Percentiles rank a stretch among this genome's conserved stretches.
These are phyloP conservation scores for Aspergillus egyptiacus DNA, from an alignment of 495 filamentous ascomycete genomes.

Conservation along the genomic window DNA sequence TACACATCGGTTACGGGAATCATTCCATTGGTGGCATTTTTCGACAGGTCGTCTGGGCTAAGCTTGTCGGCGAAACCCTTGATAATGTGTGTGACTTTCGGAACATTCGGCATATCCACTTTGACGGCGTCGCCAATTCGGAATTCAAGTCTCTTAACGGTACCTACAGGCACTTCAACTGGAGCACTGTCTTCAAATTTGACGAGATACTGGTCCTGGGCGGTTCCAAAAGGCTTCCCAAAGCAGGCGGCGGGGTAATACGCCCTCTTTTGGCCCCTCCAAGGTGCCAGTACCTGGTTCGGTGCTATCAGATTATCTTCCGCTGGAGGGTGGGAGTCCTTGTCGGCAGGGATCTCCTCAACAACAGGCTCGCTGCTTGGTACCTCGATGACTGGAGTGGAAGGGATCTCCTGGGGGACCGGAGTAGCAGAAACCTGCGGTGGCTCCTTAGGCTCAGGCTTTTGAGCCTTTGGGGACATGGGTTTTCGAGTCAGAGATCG, in stretches of 20 bases:
- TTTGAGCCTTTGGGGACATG: conserved; percentile 8
- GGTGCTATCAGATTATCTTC: conserved; percentile 28
- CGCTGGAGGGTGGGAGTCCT: background rate
- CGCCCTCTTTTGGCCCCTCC: conserved; percentile 43
- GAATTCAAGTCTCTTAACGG: conserved; percentile 45
- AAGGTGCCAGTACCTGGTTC: conserved; percentile 47
- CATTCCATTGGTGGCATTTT: conserved; percentile 21
- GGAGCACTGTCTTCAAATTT: conserved; percentile 43
- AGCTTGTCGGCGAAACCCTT: conserved; percentile 39
- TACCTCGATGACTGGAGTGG: conserved; percentile 13
- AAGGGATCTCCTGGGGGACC: conserved; percentile 7
- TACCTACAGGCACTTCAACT: conserved; percentile 37
- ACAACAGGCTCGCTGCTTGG: background rate
- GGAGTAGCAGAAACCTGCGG: conserved; percentile 10
- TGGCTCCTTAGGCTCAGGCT: background rate
- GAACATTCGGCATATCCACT: conserved; percentile 42
- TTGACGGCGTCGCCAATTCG: conserved; percentile 46
- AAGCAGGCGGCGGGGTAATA: conserved; percentile 49
- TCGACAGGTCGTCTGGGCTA: conserved; percentile 27
- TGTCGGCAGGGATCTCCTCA: background rate
- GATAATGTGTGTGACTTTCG: conserved; percentile 43
- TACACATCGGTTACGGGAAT: conserved; percentile 42
- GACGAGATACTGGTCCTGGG: conserved; percentile 37
- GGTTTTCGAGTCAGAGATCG: conserved; percentile 11
- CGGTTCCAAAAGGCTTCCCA: conserved; percentile 33